phyloP scores from a whole-genome alignment of 495 filamentous ascomycete species.

The Platismatia glauca region DNA sequence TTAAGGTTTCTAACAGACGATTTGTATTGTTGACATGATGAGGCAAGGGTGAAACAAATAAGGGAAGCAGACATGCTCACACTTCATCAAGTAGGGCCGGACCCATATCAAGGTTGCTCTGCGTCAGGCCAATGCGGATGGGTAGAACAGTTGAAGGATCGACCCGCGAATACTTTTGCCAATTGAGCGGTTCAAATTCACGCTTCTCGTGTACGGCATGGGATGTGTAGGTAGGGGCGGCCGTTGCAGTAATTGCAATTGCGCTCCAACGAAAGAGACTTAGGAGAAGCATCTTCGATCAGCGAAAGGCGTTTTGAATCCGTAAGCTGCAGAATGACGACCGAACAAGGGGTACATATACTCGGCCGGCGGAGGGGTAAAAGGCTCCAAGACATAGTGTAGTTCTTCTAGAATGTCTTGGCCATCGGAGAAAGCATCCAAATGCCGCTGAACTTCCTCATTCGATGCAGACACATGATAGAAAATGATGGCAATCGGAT shows the following conservation, averaged over 20 bases:
- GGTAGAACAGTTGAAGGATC: slow-evolving; percentile 35
- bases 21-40: not conserved
- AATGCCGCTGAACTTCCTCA: not conserved
- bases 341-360: not conserved
- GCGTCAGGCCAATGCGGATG: slow-evolving; percentile 47
- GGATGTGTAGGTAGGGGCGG: slow-evolving; percentile 27
- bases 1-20: not conserved
- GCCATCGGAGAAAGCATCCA: not conserved
- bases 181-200: slow-evolving; percentile 27
- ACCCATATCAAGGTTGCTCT: slow-evolving; percentile 43
- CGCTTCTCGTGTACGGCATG: slow-evolving; percentile 39
- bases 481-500: not conserved
- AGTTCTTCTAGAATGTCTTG: not conserved
- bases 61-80: slow-evolving; percentile 4
- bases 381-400: not conserved
- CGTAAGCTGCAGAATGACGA: not conserved
- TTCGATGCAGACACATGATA: not conserved
- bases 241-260: slow-evolving; percentile 27
- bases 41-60: not conserved
- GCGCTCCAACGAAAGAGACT: slow-evolving; percentile 25
- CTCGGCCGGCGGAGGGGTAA: not conserved
- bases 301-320: not conserved
- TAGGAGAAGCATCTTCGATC: slow-evolving; percentile 4
- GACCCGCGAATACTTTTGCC: slow-evolving; percentile 30
- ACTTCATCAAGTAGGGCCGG: slow-evolving; percentile 47